Evolutionary conservation across 1,284 basidiomycete species (phyloP), one percentile per base, ranked within the genome.

Genomic region (Sporisorium iseilematis-ciliati): DNA sequence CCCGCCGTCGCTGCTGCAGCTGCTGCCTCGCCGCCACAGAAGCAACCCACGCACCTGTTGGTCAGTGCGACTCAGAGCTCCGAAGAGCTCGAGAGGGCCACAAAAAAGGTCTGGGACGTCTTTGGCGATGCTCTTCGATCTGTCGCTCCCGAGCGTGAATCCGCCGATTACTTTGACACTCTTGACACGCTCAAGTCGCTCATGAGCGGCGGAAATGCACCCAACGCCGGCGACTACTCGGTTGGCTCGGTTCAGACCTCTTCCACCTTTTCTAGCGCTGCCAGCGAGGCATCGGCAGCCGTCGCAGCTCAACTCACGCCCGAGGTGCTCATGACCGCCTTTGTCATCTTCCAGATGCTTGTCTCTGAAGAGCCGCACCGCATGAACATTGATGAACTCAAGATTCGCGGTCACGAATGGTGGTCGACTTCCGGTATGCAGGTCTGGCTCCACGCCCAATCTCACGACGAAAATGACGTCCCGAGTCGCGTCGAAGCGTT

Each of bases 41-140:
- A 42, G 12, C 25, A 52, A 23, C 31, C 49, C 5, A 42, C 60
- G n/a, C 57, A 58, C 11, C 50, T 56, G 14, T 59, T 65, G 6
- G 59, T 57, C 7, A 63, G 61, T 1, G 45, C 50, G 3, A 75
- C 69, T 11, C 57, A 71, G 4, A 48, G 78, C 25, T 78, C 74
- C 7, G 63, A 70, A 10, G 81, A 81, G 63, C 65, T 84, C 42
- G 82, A 84, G 43, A 65, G 76, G 10, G 72, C 79, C 26, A 73
- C 78, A 3, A 52, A 59, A 8, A 76, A 78, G 33, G 75, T 83
- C 10, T 83, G 80, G 81, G 51, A 71, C 4, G 57, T 65, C 11
- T 81, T 84, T 67, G 80, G 80, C 40, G 82, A 84, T 29, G 59
- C 56, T 2, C 71, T 84, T 8, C 75, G 83, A 31, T 74, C 75